Conservation (phyloP, 768 basidiomycete species). For the Erythrobasidium yunnanense region DNA sequence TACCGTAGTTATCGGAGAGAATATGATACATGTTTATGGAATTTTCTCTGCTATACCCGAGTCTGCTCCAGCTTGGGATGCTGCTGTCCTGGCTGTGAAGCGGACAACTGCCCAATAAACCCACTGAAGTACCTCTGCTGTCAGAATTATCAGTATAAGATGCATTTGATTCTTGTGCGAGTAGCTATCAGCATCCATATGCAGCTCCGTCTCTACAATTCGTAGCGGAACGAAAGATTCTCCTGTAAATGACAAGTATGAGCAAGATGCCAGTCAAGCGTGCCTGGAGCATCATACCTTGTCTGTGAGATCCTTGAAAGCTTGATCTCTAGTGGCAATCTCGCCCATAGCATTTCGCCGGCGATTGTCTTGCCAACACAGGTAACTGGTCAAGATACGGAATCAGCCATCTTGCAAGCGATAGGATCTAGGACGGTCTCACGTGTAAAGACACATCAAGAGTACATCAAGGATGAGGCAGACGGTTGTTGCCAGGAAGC, state of each 20-base stretch:
- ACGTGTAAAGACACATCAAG: constrained; percentile 6
- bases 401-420: neutral
- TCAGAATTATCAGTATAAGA: too few relatives aligned
- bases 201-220: too few relatives aligned
- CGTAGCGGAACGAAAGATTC: constrained; percentile 7
- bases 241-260: neutral
- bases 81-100: neutral
- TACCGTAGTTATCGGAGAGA: neutral
- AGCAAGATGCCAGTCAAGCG: neutral
- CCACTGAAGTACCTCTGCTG: too few relatives aligned
- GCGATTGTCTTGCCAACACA: neutral
- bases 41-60: neutral
- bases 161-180: too few relatives aligned
- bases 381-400: neutral
- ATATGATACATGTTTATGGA: constrained; percentile 12
- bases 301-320: constrained; percentile 12
- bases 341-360: neutral
- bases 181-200: too few relatives aligned
- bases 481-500: neutral
- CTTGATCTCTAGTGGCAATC: neutral
- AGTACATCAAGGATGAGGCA: neutral
- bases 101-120: too few relatives aligned
- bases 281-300: neutral
- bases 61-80: neutral
- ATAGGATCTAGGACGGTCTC: neutral